Evolutionary conservation across 768 basidiomycete species (phyloP).

Genomic region (Porphyrellus cyaneotinctus): DNA sequence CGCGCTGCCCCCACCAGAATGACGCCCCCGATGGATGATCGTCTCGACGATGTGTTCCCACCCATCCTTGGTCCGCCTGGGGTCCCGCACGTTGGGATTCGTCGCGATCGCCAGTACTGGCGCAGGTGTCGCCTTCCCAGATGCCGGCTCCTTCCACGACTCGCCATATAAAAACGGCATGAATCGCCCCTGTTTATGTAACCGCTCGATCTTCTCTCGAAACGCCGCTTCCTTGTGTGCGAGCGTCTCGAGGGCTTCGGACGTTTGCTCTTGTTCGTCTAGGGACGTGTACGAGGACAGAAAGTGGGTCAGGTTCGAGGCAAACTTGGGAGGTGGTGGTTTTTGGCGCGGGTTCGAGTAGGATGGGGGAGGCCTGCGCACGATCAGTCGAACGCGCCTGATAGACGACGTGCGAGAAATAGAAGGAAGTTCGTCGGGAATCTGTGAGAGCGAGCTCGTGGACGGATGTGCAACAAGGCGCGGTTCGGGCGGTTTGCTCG

Average conservation of each 20-base stretch:
- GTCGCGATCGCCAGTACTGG: constrained; percentile 7
- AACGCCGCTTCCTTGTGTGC: constrained; percentile 43
- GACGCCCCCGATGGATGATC: constrained; percentile 30
- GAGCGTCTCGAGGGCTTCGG: constrained; percentile 34
- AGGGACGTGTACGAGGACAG: constrained; percentile 61
- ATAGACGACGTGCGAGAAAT: constrained; percentile 33
- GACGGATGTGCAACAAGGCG: neutral
- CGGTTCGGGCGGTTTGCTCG: constrained; percentile 10
- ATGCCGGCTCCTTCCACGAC: constrained; percentile 4
- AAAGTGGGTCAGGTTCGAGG: constrained; percentile 51
- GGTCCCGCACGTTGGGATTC: constrained; percentile 22
- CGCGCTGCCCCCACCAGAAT: constrained; percentile 8
- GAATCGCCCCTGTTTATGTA: constrained; percentile 48
- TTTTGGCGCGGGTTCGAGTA: constrained; percentile 67
- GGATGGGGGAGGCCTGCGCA: constrained; percentile 56
- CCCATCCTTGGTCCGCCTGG: constrained; percentile 35
- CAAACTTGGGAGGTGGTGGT: constrained; percentile 49
- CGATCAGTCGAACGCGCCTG: constrained; percentile 62
- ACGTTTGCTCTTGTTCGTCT: constrained; percentile 45
- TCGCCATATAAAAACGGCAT: constrained; percentile 37
- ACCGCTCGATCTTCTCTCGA: constrained; percentile 39
- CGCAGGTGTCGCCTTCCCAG: constrained; percentile 2
- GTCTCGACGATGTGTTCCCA: constrained; percentile 61
- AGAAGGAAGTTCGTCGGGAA: neutral
- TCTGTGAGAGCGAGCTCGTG: neutral